Evolutionary conservation across 345 rosid genomes (phyloP).

Genomic region (Citrus reticulata): DNA sequence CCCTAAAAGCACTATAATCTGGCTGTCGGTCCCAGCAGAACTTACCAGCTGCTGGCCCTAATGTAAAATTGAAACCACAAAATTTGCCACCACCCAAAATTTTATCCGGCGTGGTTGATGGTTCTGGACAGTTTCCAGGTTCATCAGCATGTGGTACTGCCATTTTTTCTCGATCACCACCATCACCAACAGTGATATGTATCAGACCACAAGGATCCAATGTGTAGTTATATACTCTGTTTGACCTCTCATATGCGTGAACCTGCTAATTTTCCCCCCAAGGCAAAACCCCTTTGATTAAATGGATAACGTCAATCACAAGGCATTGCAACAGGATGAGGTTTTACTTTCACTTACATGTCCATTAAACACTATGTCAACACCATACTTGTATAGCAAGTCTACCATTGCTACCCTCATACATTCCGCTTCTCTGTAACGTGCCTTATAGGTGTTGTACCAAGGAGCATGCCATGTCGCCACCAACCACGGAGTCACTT

Average conservation of each 20-base stretch:
- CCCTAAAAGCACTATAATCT: conserved; percentile 53
- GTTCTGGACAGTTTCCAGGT: conserved; percentile 68
- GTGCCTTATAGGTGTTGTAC: conserved; percentile 78
- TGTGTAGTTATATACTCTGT: conserved; percentile 74
- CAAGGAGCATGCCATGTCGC: conserved; percentile 85
- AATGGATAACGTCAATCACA: background rate
- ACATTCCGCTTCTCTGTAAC: conserved; percentile 86
- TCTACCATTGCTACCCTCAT: conserved; percentile 82
- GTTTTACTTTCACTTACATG: conserved; percentile 40
- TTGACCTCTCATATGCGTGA: conserved; percentile 92
- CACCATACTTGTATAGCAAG: conserved; percentile 51
- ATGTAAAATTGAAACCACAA: conserved; percentile 62
- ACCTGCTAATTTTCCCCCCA: conserved; percentile 39
- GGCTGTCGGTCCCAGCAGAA: conserved; percentile 72
- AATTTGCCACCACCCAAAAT: conserved; percentile 35
- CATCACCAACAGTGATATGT: conserved; percentile 68
- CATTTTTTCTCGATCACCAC: conserved; percentile 70
- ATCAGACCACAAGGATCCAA: conserved; percentile 84
- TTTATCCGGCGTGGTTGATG: conserved; percentile 50
- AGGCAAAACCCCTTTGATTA: background rate
- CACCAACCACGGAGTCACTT: conserved; percentile 81
- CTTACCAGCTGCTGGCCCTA: conserved; percentile 58
- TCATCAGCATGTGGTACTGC: conserved; percentile 73
- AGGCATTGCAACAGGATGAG: background rate
- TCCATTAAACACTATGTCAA: conserved; percentile 78